phyloP scores from a whole-genome alignment of 1,139 yeast genomes.

The Taphrina confusa region DNA sequence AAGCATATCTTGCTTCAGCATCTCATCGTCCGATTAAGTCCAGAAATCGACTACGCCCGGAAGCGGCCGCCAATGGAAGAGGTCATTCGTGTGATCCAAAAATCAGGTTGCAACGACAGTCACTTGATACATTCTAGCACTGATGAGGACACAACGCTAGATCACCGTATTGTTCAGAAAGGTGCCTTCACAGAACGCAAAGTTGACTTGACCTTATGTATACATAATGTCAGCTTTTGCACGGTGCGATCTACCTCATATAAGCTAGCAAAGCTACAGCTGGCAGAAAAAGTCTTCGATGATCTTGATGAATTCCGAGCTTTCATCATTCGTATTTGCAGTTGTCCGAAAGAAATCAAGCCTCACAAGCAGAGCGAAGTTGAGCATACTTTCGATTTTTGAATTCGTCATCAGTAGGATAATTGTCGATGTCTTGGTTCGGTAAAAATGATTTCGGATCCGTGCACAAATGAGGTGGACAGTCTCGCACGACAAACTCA shows the following conservation, averaged over 20 bases:
- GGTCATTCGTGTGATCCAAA: background rate
- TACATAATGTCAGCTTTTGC: background rate
- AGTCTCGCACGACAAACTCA: no score
- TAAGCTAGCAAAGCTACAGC: slow-evolving; percentile 4
- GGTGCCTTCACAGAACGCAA: background rate
- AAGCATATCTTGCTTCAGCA: background rate
- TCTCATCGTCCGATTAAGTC: slow-evolving; percentile 2
- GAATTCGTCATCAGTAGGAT: no score
- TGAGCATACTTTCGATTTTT: no score
- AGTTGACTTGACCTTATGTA: background rate
- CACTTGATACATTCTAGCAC: background rate
- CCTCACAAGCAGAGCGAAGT: no score
- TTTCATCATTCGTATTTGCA: no score
- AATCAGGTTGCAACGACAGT: background rate
- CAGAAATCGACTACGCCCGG: slow-evolving; percentile 4
- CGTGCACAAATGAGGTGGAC: no score
- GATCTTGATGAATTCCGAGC: background rate
- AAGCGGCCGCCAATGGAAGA: slow-evolving; percentile 8
- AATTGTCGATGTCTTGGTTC: no score
- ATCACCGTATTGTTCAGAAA: slow-evolving; percentile 6
- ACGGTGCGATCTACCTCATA: background rate
- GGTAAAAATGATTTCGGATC: no score
- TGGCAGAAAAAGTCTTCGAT: slow-evolving; percentile 9
- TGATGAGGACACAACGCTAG: background rate
- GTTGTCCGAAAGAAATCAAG: no score